A percentile compares a stretch with the other conserved stretches of the same genome.
Evolutionary conservation across 2,329 filamentous ascomycete genomes (phyloP).

Genomic region (Trichophyton verrucosum): DNA sequence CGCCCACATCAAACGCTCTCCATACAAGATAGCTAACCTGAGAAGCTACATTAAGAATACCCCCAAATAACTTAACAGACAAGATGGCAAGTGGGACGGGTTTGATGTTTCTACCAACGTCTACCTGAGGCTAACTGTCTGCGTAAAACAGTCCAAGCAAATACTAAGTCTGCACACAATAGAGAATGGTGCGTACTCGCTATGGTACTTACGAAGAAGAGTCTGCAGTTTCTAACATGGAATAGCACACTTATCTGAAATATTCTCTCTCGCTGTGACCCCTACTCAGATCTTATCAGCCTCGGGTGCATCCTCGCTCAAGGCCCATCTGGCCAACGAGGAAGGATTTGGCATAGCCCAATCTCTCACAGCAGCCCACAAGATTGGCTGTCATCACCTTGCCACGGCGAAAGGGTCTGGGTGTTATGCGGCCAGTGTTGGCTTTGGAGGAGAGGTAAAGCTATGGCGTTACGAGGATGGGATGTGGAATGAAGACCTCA

Average conservation of each 20-base stretch:
- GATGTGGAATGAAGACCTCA: conserved; percentile 41
- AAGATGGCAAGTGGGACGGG: not conserved
- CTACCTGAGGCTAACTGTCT: conserved; percentile 2
- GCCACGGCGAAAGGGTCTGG: conserved; percentile 54
- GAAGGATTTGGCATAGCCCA: conserved; percentile 66
- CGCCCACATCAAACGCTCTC: not conserved
- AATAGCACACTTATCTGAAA: conserved; percentile 67
- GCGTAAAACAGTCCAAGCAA: conserved; percentile 69
- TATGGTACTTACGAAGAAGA: conserved; percentile 3
- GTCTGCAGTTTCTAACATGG: conserved; percentile 16
- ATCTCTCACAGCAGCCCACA: conserved; percentile 66
- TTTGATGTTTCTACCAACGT: not conserved
- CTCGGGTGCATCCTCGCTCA: conserved; percentile 71
- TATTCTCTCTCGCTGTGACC: conserved; percentile 72
- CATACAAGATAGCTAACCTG: not conserved
- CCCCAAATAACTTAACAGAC: not conserved
- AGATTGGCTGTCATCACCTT: conserved; percentile 83
- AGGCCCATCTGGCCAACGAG: conserved; percentile 62
- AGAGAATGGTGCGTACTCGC: conserved; percentile 55
- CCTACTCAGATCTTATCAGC: conserved; percentile 63
- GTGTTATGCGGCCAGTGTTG: conserved; percentile 63
- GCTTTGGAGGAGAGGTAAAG: conserved; percentile 80
- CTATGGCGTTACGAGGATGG: conserved; percentile 58
- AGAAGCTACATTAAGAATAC: not conserved
- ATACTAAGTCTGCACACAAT: conserved; percentile 88